phyloP scores from a whole-genome alignment of 495 filamentous ascomycete genomes.

The Jackrogersella minutella region DNA sequence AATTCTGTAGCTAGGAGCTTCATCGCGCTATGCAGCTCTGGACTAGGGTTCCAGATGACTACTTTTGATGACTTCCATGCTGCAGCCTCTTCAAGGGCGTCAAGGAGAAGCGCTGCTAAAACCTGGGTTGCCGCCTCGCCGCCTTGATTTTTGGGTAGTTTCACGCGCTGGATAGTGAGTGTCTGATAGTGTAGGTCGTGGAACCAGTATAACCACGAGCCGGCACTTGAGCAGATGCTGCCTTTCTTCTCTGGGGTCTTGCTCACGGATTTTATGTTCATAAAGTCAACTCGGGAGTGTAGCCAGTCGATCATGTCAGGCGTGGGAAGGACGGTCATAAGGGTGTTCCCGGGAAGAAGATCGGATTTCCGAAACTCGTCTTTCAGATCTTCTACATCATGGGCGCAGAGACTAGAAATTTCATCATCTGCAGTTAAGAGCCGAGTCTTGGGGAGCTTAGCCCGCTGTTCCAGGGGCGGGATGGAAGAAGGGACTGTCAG shows the following conservation, averaged over 20 bases:
- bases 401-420: constrained; percentile 29
- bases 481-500: constrained; percentile 8
- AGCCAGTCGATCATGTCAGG: constrained; percentile 21
- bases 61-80: constrained; percentile 15
- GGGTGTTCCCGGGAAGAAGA: not conserved
- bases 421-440: constrained; percentile 12
- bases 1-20: not conserved
- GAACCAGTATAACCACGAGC: constrained; percentile 39
- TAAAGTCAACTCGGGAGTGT: constrained; percentile 22
- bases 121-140: not conserved
- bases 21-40: constrained; percentile 14
- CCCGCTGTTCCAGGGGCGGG: not conserved
- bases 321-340: constrained; percentile 23
- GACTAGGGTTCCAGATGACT: constrained; percentile 21
- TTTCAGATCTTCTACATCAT: constrained; percentile 15
- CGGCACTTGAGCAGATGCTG: constrained; percentile 31
- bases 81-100: constrained; percentile 19
- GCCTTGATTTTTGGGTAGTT: not conserved
- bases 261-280: not conserved
- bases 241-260: constrained; percentile 19
- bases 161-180: constrained; percentile 27
- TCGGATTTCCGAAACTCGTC: not conserved
- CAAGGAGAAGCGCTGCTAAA: constrained; percentile 18
- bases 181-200: constrained; percentile 16
- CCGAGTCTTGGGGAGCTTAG: constrained; percentile 5